phyloP scores from a whole-genome alignment of 2,329 filamentous ascomycete genomes.

The Chaetoscypha palmicola region DNA sequence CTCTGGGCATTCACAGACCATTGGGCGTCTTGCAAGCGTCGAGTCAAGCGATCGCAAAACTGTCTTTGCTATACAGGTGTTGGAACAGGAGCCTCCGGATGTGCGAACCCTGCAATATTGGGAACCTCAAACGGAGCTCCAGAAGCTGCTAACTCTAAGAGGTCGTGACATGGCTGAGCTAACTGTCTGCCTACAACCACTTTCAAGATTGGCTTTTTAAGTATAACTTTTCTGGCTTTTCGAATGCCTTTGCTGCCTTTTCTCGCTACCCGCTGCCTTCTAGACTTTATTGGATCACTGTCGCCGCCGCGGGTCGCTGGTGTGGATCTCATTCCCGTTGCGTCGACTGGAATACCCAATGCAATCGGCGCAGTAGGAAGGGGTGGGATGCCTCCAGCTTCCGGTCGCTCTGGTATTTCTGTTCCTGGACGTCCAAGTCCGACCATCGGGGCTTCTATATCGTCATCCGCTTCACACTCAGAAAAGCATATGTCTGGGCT shows the following conservation, averaged over 20 bases:
- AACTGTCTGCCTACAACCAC: conserved; percentile 24
- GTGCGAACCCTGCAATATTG: conserved; percentile 1
- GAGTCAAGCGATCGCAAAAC: conserved; percentile 12
- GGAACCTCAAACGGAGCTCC: conserved; percentile 8
- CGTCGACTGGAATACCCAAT: neutral
- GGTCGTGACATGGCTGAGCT: conserved; percentile 16
- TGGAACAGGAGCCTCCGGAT: neutral
- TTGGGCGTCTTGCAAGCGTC: conserved; percentile 11
- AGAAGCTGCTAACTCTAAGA: conserved; percentile 17
- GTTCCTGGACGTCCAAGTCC: too few relatives aligned
- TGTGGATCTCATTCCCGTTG: neutral
- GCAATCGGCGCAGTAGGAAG: neutral
- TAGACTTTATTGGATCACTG: neutral
- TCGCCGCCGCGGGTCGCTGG: neutral
- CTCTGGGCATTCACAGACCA: conserved; percentile 11
- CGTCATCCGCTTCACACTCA: neutral
- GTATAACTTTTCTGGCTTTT: conserved; percentile 11
- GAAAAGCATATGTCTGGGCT: too few relatives aligned
- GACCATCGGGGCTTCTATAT: neutral
- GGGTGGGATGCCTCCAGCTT: neutral
- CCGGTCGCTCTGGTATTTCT: too few relatives aligned
- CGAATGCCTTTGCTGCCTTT: conserved; percentile 9
- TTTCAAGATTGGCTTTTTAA: conserved; percentile 19
- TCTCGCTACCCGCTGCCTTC: neutral
- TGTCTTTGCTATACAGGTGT: conserved; percentile 15